Base-by-base conservation (phyloP, 2,329 filamentous ascomycete species). In the Trichoderma aggressivum region DNA sequence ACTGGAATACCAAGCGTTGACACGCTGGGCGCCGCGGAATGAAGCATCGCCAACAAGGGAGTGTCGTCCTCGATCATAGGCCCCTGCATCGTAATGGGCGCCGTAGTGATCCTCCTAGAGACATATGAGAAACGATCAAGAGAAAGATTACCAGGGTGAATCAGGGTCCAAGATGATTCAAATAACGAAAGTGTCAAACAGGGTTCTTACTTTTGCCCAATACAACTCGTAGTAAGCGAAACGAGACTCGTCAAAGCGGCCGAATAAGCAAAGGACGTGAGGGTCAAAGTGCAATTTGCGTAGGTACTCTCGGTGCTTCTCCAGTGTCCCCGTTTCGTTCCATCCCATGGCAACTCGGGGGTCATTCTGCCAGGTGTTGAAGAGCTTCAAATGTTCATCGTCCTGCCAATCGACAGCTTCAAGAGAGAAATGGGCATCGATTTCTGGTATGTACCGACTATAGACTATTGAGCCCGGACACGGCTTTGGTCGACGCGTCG, bases 191-290 rank as follows among this genome's bases (percentile, higher is more conserved):
- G n/a, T 34, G 16, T 14, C 7, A 39, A 43, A 43, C 18, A 43
- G 18, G 56, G 30, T 28, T 36, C 56, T 36, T 59, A 59, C 88
- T 34, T 66, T 66, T 12, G 89, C 90, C 91, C 91, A 94, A 79
- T 94, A 94, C 0, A 94, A 84, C 79, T 94, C 92, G 76, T 91
- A 93, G 78, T 94, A 94, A 0, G 91, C 88, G 77, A 94, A 94
- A 21, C 84, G 86, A 3, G 84, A 85, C n/a, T 90, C 89, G 70
- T 94, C 86, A 76, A 93, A 94, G 21, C 86, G 85, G 1, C 88
- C 92, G 70, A 94, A 84, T 53, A 94, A 83, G 28, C 89, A 86
- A 50, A 93, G 82, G 71, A 89, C 86, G 78, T 94, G 91, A 24
- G 90, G 88, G 77, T 94, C 91, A 43, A 88, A 86, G 75, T 92